Base-by-base conservation (phyloP, 139 green algal species). In the Gonium pectorale region DNA sequence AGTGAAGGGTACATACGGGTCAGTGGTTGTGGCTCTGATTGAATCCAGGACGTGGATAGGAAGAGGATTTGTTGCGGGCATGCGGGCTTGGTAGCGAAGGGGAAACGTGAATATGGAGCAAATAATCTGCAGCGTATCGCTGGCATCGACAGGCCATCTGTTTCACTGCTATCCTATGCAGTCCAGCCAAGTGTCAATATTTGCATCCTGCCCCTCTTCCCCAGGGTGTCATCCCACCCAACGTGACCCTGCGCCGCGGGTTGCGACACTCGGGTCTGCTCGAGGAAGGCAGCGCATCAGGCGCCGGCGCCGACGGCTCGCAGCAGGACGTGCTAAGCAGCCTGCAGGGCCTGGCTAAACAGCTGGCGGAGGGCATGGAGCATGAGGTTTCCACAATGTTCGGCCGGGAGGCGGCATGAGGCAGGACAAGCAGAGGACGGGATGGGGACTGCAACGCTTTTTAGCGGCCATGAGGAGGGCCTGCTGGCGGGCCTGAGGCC, bases 351-450 rank as follows among this genome's bases (percentile, higher is more conserved):
- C 64, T 85, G 35, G 79, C 79, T 13, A 67, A 67, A 37, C 63
- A 85, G 49, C 51, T 85, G 46, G 79, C 79, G 2, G 79, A 85
- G 66, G 79, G 79, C 46, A 85, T 85, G 79, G 79, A 85, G 64
- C 64, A 77, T 0, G 79, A 85, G 26, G 79, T 85, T 40, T 64
- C 64, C 35, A 78, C 35, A 35, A 29, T 85, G 7, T 85, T 78
- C 46, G 40, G 59, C 63, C n/a, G n/a, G n/a, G n/a, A n/a, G n/a
- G n/a, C n/a, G n/a, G n/a, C n/a, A n/a, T n/a, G n/a, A n/a, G n/a
- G n/a, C n/a, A n/a, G n/a, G n/a, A n/a, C n/a, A n/a, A n/a, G n/a
- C n/a, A n/a, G n/a, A n/a, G n/a, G n/a, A n/a, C n/a, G n/a, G n/a
- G n/a, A n/a, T n/a, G n/a, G n/a, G n/a, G n/a, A n/a, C n/a, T n/a